Base-by-base conservation (phyloP, 1,139 yeast genomes). In the Lodderomyces jiufengensis region DNA sequence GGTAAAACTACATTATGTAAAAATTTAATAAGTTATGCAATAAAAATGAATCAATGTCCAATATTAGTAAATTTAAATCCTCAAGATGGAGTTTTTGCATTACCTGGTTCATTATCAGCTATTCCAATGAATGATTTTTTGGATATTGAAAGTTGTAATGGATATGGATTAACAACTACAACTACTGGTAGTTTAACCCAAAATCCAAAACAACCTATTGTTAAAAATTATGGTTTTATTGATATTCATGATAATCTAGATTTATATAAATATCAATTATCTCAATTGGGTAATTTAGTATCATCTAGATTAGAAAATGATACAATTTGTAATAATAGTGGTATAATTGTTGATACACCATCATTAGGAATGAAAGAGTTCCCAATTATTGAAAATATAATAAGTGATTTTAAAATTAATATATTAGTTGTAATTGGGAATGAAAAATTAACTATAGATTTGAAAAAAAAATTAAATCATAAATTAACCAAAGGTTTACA, bases 91-190 rank as follows among this genome's bases (percentile, higher is more conserved):
- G 84, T 77, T 2, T 84, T 84, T 54, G 70, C 86, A 0, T 69
- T 84, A 7, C 97, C 98, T 0, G 97, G 98, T 1, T 78, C 92
- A 5, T 48, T 94, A 3, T 73, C 94, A 0, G 96, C 95, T 0
- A 81, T 95, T 0, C 86, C 95, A 0, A 72, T 90, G 4, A 80
- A 90, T 30, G 95, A 86, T 50, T 64, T 80, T 31, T 66, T 88
- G 30, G 96, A 92, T 52, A 76, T 86, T 22, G 95, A 87, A 50
- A 72, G 82, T 32, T 61, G 68, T 10, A 66, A 66, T 28, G 86
- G 87, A 1, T 84, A 92, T 77, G 97, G 97, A 7, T 80, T 83
- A 34, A 73, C 92, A 7, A 76, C 84, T 33, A 76, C 84, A 33
- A 84, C 95, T 0, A 84, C 90, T n/a, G 97, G 97, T 16, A 85